These are phyloP conservation scores for Emergomyces orientalis DNA, from an alignment of 2,329 filamentous ascomycete genomes.

Conservation along the genomic window DNA sequence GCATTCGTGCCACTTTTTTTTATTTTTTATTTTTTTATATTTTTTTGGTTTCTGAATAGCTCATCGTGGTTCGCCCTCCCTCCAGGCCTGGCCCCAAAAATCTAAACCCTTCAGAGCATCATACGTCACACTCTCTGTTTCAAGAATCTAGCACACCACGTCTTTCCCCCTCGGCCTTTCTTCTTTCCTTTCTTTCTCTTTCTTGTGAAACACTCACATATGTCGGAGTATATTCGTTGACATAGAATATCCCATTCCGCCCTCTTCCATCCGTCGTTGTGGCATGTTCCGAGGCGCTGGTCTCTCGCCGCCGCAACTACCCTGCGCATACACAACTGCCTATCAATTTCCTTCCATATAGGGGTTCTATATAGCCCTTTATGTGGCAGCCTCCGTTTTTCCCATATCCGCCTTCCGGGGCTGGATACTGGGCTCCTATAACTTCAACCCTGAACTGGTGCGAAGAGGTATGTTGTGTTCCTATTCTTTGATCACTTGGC, in stretches of 20 bases:
- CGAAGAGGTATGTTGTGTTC: conserved; percentile 52
- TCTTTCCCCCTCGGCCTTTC: background rate
- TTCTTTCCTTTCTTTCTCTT: background rate
- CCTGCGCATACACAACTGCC: background rate
- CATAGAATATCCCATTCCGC: background rate
- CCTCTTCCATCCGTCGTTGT: background rate
- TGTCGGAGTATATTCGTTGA: background rate
- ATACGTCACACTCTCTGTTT: background rate
- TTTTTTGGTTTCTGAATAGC: no score
- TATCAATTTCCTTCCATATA: background rate
- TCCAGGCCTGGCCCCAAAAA: background rate
- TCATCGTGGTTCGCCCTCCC: no score
- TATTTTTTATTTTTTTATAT: no score
- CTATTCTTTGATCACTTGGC: background rate
- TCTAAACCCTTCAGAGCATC: background rate
- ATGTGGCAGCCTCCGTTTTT: conserved; percentile 4
- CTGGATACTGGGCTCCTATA: conserved; percentile 58
- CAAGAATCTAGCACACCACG: background rate
- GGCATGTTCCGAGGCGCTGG: background rate
- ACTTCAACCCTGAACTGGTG: conserved; percentile 71
- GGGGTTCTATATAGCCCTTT: background rate
- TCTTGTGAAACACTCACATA: background rate
- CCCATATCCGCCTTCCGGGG: conserved; percentile 39
- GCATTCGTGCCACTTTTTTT: no score
- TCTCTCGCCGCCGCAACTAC: background rate